Base-by-base conservation (phyloP, 1,284 basidiomycete genomes). In the Tausonia pullulans region DNA sequence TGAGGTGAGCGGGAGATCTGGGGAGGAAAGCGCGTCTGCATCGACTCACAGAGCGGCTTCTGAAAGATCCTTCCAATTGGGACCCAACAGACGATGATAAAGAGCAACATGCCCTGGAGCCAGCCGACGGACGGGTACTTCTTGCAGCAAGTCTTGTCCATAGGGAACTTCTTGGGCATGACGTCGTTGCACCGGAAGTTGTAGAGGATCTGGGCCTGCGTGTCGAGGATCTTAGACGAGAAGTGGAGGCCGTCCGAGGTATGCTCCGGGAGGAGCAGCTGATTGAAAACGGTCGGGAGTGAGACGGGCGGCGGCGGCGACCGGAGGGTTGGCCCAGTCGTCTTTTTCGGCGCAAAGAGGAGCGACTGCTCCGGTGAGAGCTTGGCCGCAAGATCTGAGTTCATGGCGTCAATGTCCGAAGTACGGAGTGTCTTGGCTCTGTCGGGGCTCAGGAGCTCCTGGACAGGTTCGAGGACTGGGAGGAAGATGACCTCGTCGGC, bases 231-330 rank as follows among this genome's bases (percentile, higher is more conserved):
- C 45, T 79, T 71, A 64, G 84, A 79, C 0, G 83, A 83, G 71
- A 86, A 94, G 74, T 94, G 90, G 11, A 95, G 77, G 2, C 91
- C 90, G 70, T 95, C 90, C 57, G 82, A 78, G 5, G 90, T 92
- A 72, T 87, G 81, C 0, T 81, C 82, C 43, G 83, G 79, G 67
- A 86, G 82, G 45, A 90, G 77, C 80, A 92, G 84, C 51, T 80
- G 73, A 73, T 93, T 93, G 77, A 93, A 87, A 3, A 86, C 87
- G 48, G 81, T 77, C 13, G 88, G 87, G 40, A 91, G 77, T 39
- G 82, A 79, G 49, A 87, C 78, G 1, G 82, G 81, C 5, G 77
- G 75, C 55, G 71, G 70, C 63, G 71, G 62, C 65, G 71, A 67
- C 43, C 74, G 68, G 58, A 73, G 71, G 59, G 68, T 68, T 43